These are phyloP conservation scores for Colletotrichum liriopes DNA, from an alignment of 2,329 filamentous ascomycete genomes.

Conservation along the genomic window DNA sequence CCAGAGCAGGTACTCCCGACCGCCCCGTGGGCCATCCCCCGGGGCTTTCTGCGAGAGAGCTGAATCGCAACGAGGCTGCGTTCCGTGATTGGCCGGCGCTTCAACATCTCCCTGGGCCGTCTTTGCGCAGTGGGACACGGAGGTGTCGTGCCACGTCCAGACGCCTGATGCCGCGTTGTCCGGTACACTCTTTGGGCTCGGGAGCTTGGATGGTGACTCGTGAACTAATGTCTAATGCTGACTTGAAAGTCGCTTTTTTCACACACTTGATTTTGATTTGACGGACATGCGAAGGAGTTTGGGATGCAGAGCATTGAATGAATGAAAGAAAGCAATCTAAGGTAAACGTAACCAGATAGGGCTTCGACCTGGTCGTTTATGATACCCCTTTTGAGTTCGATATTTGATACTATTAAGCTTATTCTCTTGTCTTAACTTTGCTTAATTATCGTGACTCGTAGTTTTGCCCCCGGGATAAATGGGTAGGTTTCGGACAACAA, in stretches of 20 bases:
- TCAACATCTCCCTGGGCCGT: not conserved
- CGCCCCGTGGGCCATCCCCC: not conserved
- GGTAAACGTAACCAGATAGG: slow-evolving; percentile 18
- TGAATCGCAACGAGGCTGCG: not conserved
- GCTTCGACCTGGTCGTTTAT: slow-evolving; percentile 5
- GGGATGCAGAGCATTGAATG: not conserved
- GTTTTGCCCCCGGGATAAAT: not conserved
- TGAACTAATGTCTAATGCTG: not conserved
- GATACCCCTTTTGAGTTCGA: slow-evolving; percentile 12
- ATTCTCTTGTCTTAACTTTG: not conserved
- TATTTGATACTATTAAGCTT: not conserved
- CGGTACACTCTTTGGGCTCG: too few relatives aligned
- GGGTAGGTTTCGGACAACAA: not conserved
- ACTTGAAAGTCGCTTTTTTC: not conserved
- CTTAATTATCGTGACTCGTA: not conserved
- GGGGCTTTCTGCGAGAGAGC: not conserved
- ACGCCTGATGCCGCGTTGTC: not conserved
- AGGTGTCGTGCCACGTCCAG: not conserved
- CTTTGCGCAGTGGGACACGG: not conserved
- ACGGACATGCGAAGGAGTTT: slow-evolving; percentile 3
- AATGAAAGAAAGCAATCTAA: slow-evolving; percentile 13
- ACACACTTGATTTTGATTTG: not conserved
- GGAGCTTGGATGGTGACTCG: not conserved
- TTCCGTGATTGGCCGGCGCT: not conserved
- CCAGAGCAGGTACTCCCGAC: not conserved